A percentile compares a stretch with the other conserved stretches of the same genome.
These are phyloP conservation scores for Pseudocohnilembus persalinus DNA, from an alignment of 169 alveolate species.

Conservation along the genomic window DNA sequence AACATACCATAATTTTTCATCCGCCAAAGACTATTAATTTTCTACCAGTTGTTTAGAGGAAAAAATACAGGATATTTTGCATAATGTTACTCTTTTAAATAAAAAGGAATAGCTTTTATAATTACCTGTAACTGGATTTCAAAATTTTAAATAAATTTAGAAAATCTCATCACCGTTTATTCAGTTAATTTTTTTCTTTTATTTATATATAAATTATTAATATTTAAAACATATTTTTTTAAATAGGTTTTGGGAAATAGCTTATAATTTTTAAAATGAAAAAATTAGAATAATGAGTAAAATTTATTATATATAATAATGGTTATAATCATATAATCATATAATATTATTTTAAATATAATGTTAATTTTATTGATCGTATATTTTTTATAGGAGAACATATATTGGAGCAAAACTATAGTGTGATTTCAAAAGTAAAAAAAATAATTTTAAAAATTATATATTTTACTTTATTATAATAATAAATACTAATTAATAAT, in stretches of 20 bases:
- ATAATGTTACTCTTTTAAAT: not conserved
- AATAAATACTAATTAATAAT: too few relatives aligned
- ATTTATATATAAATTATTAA: too few relatives aligned
- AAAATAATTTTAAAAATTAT: too few relatives aligned
- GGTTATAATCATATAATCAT: too few relatives aligned
- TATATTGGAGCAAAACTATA: not conserved
- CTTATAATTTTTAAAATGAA: not conserved
- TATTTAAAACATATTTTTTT: not conserved
- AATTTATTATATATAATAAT: too few relatives aligned
- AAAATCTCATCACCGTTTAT: not conserved
- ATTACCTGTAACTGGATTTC: not conserved
- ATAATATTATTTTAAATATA: too few relatives aligned
- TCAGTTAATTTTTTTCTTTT: not conserved
- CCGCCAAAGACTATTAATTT: not conserved
- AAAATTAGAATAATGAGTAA: not conserved
- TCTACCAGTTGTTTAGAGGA: not conserved
- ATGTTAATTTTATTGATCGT: too few relatives aligned
- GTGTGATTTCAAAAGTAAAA: not conserved
- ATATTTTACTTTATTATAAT: too few relatives aligned
- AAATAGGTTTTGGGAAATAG: not conserved
- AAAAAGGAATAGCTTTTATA: not conserved
- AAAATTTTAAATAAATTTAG: not conserved
- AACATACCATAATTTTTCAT: not conserved
- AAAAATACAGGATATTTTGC: too few relatives aligned
- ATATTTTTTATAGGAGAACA: not conserved